Evolutionary conservation across 2,329 filamentous ascomycete species (phyloP).

Genomic region (Geosmithia flava): DNA sequence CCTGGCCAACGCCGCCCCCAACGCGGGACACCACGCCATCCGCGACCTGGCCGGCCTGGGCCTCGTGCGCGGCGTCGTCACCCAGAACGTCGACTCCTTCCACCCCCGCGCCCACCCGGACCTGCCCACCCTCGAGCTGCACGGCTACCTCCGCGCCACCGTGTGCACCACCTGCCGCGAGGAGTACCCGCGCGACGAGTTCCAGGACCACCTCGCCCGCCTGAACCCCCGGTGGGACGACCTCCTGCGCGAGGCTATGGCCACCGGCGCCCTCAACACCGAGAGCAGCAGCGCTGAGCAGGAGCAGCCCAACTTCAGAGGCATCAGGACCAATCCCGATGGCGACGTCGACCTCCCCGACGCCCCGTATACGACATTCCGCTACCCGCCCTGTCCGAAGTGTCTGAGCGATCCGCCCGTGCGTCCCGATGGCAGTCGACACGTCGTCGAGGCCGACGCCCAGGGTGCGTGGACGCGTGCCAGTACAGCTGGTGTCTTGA

Average conservation of each 20-base stretch:
- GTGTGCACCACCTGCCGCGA: conserved; percentile 69
- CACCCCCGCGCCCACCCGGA: conserved; percentile 66
- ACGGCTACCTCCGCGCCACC: conserved; percentile 76
- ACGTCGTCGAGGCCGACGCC: conserved; percentile 54
- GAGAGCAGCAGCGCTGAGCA: conserved; percentile 36
- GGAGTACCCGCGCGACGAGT: conserved; percentile 57
- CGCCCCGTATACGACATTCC: conserved; percentile 78
- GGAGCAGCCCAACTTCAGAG: conserved; percentile 28
- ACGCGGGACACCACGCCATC: conserved; percentile 68
- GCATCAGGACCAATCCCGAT: conserved; percentile 80
- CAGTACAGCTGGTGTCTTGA: conserved; percentile 68
- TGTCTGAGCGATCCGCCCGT: conserved; percentile 56
- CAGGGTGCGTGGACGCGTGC: conserved; percentile 67
- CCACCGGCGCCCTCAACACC: conserved; percentile 62
- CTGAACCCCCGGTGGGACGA: conserved; percentile 81
- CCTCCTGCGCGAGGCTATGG: conserved; percentile 61
- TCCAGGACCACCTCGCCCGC: conserved; percentile 62
- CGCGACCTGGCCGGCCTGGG: conserved; percentile 60
- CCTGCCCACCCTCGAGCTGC: conserved; percentile 69
- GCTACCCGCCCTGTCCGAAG: conserved; percentile 78
- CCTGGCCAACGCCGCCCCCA: conserved; percentile 66
- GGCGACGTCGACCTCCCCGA: conserved; percentile 85
- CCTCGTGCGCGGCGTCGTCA: conserved; percentile 65
- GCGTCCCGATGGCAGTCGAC: conserved; percentile 38
- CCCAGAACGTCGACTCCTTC: conserved; percentile 96